Base-by-base conservation (phyloP, 345 rosid species). In the Leavenworthia alabamica region DNA sequence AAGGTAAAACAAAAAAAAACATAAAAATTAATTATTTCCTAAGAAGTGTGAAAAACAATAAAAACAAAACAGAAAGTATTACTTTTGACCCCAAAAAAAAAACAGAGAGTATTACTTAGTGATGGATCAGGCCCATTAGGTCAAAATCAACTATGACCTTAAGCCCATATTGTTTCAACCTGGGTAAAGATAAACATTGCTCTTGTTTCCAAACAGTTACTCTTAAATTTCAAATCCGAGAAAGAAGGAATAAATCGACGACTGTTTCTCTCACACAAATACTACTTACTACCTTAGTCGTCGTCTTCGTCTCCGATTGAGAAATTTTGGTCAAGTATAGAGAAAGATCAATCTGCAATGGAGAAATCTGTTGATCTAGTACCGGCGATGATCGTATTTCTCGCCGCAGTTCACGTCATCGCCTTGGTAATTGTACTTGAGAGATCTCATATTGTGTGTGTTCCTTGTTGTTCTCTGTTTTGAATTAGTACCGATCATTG, bases 361-460 rank as follows among this genome's bases (percentile, higher is more conserved):
- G 68, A 60, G 72, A 72, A 65, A 75, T 67, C 84, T 55, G 55
- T 81, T 32, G 91, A 84, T 50, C 70, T 80, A 46, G 86, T 81
- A 15, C 91, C 89, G n/a, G 39, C 75, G 2, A 4, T 84, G 55
- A 86, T 81, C 42, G 82, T 80, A 58, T 73, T 84, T 27, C 83
- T 89, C 13, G 82, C 86, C 13, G 94, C 84, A 27, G 90, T 81
- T 65, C 96, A 89, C 47, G 89, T 86, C 68, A 43, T 86, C 62
- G 96, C 94, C 60, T 42, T 86, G 89, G 94, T 86, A n/a, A n/a
- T n/a, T n/a, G n/a, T n/a, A n/a, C n/a, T n/a, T n/a, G n/a, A n/a
- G n/a, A n/a, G n/a, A n/a, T n/a, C n/a, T n/a, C n/a, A n/a, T n/a
- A n/a, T n/a, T n/a, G n/a, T n/a, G n/a, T n/a, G 2, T 22, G 3